Evolutionary conservation across 1,139 yeast genomes (phyloP), one percentile per base, ranked within the genome.

Genomic region (Kodamaea fungicola): DNA sequence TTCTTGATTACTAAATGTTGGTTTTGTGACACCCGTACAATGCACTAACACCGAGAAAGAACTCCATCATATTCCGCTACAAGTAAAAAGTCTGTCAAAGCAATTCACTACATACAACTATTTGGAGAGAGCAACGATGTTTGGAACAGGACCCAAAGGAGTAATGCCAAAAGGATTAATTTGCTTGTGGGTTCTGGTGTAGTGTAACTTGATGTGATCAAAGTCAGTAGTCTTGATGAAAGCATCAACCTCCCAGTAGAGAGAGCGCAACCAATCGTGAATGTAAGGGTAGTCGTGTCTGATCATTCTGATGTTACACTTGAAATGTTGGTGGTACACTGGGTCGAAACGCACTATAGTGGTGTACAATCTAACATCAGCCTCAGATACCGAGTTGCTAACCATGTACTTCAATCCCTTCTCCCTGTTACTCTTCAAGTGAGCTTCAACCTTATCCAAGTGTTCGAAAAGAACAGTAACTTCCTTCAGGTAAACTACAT

Each of bases 291-390:
- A 92, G 46, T 88, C 86, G 46, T 70, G 71, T 55, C 97, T 78
- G 53, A 92, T 85, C 73, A 81, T 84, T 35, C 81, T 80, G 45
- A 88, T 62, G 60, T 92, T 92, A 63, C 96, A 87, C 67, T 92
- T 92, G 76, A 92, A 92, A 60, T 89, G 97, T 61, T 89, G 96
- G 39, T 83, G 90, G 56, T 90, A 90, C 23, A 87, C 95, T 1
- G 94, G 85, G 59, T 90, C 97, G 54, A 90, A 90, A 50, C 97
- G 76, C 33, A 86, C 70, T 43, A 90, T 82, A 7, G 97, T 68
- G 25, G 94, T 80, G 64, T 64, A 92, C 42, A 92, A 74, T 49
- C 97, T 74, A 39, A 92, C 70, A 58, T 92, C 98, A 10, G 95
- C 95, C 62, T 90, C 97, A 3, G 97, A 89, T 42, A 92, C 64